phyloP scores from a whole-genome alignment of 352 stramenopile species.

The Globisporangium heterothallicum region DNA sequence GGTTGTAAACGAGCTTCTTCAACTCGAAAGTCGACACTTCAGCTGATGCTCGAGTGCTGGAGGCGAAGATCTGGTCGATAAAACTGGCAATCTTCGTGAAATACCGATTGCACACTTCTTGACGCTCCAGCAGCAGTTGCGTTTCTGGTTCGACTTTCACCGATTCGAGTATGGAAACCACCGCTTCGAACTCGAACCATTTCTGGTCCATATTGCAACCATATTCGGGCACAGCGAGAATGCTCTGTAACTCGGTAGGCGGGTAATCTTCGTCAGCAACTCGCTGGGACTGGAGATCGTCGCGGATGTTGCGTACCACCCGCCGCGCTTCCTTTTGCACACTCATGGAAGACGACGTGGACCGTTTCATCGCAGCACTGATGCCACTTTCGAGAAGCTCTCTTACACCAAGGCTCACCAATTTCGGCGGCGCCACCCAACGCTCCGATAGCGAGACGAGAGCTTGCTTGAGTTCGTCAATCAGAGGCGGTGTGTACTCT shows the following conservation, averaged over 20 bases:
- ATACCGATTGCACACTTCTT: constrained; percentile 45
- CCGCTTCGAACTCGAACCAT: constrained; percentile 18
- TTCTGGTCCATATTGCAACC: constrained; percentile 38
- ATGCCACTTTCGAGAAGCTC: constrained; percentile 37
- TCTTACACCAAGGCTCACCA: constrained; percentile 24
- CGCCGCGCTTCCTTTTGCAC: constrained; percentile 2
- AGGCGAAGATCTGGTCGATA: constrained; percentile 50
- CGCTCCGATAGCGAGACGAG: constrained; percentile 16
- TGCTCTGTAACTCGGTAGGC: constrained; percentile 42
- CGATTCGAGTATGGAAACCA: constrained; percentile 28
- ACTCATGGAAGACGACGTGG: constrained; percentile 13
- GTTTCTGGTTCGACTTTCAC: constrained; percentile 16
- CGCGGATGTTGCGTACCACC: constrained; percentile 14
- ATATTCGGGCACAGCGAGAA: constrained; percentile 20
- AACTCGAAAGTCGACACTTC: constrained; percentile 52
- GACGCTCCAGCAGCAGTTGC: constrained; percentile 12
- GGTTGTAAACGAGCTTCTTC: constrained; percentile 51
- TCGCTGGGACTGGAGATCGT: constrained; percentile 16
- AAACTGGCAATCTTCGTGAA: constrained; percentile 50
- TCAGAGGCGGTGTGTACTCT: neutral
- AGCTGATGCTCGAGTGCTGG: constrained; percentile 6
- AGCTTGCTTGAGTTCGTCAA: constrained; percentile 23
- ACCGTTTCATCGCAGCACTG: constrained; percentile 28
- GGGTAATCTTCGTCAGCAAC: constrained; percentile 13
- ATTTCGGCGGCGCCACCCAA: constrained; percentile 7